Base-by-base conservation (phyloP, 1,139 yeast genomes). In the Geotrichum citri-aurantii region DNA sequence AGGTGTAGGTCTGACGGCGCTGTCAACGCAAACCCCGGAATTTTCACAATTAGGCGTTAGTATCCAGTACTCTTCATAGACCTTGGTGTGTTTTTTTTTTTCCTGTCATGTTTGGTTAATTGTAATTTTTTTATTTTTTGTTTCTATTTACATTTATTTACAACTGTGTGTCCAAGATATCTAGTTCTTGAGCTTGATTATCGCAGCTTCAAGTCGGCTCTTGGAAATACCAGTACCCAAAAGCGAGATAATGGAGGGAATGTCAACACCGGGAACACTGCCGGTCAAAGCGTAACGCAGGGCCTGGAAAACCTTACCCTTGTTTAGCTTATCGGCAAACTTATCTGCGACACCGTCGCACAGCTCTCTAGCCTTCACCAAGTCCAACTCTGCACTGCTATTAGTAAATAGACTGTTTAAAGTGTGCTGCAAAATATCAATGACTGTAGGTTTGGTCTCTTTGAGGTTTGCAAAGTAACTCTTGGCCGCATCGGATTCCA, bases 261-360 rank as follows among this genome's bases (percentile, higher is more conserved):
- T 75, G 14, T 85, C 82, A 24, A 86, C 75, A 0, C 97, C 97
- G 0, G 96, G 79, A 4, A 76, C 75, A 2, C 85, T 82, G 0
- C 91, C 96, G 8, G 91, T 79, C n/a, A 90, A 69, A 0, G 93
- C 93, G 65, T 77, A 83, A 59, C 97, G 77, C 11, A 89, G 69
- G 0, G 84, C 71, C 65, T 82, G 84, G 67, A 82, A 88, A 0
- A 88, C 72, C 17, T 77, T 75, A 21, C 59, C 59, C 29, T 58
- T 58, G 10, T 46, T 47, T 14, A 57, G 17, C 23, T 24, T 48
- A 23, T 44, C 44, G 7, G 31, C 24, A 7, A 47, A 26, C 8
- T 51, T 47, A 11, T 47, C 52, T 7, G 55, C 57, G 17, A 55
- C 31, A 11, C 37, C 10, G 17, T 60, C 55, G 17, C 56, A 52